Base-by-base conservation (phyloP, 805 yeast species). In the Ogataea trehaloabstinens region DNA sequence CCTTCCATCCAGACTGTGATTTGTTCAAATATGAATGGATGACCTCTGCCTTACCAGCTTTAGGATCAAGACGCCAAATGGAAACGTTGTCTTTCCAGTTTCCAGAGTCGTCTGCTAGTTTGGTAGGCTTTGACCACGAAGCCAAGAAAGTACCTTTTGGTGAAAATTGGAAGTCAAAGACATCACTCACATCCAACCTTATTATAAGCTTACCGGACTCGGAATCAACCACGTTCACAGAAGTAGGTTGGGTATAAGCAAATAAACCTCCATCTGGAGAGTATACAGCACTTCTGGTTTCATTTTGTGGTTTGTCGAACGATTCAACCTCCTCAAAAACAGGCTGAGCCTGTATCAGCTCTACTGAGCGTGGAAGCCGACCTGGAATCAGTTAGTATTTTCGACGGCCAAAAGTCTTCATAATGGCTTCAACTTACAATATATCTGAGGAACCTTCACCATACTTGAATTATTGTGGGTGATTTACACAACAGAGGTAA, bases 121-220 rank as follows among this genome's bases (percentile, higher is more conserved):
- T 76, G 34, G 76, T 66, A 4, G 97, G 95, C 56, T 88, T 86
- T 51, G 88, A 88, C 96, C 97, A 93, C 27, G 95, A 78, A 47
- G 86, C 77, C 46, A 93, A 63, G 56, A 71, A 90, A 32, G 79
- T 77, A 12, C 96, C 98, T 34, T 76, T 70, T 7, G 97, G 95
- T n/a, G 96, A 86, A 61, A 93, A 89, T 45, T 79, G 78, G 52
- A 93, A 59, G 58, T 93, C 97, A 54, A 82, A 80, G 13, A 82
- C 85, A 46, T 88, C 95, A 22, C 68, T 57, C 34, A 80, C 65
- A 25, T 74, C 78, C 35, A 88, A 62, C 31, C 62, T 67, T 38
- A 71, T 66, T 31, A 74, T 56, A 13, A 65, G 52, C 5, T 67
- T 63, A 16, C 84, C 80, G 24, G 71, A 55, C 6, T 63, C 63